A percentile compares a stretch with the other conserved stretches of the same genome.
These are phyloP conservation scores for Trifolium fragiferum DNA, from an alignment of 306 rosid genomes.

Conservation along the genomic window DNA sequence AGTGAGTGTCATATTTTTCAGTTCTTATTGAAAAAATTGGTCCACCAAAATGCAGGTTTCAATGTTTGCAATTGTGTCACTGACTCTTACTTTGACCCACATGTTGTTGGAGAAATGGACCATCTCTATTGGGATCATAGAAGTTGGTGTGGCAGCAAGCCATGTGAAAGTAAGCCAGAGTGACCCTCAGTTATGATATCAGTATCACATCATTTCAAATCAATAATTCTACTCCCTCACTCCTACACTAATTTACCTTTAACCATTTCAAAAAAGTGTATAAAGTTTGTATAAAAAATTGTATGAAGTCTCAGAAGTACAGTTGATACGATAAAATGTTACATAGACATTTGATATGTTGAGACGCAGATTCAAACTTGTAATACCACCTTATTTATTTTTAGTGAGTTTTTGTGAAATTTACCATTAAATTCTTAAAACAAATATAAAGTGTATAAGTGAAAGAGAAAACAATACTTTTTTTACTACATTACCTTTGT, in stretches of 20 bases:
- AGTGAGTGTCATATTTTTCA: constrained; percentile 53
- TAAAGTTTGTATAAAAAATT: no score
- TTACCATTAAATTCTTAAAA: no score
- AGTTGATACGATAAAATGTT: no score
- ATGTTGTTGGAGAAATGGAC: constrained; percentile 79
- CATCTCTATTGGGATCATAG: constrained; percentile 70
- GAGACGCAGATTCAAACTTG: no score
- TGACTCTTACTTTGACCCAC: constrained; percentile 76
- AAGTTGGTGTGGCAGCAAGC: constrained; percentile 65
- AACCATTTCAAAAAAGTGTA: neutral
- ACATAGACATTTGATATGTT: no score
- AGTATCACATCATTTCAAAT: constrained; percentile 58
- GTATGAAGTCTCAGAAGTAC: no score
- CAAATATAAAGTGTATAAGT: no score
- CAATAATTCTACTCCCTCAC: neutral
- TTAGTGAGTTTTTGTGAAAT: no score
- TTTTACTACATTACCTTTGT: neutral
- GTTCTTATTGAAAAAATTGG: constrained; percentile 39
- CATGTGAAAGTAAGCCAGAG: constrained; percentile 69
- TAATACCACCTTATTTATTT: no score
- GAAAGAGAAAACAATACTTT: no score
- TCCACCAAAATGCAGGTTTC: constrained; percentile 58
- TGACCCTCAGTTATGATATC: constrained; percentile 65
- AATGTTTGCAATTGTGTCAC: constrained; percentile 60
- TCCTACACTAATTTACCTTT: neutral